Evolutionary conservation across 208 protist species (phyloP).

Genomic region (Kentomonas sorsogonicus): DNA sequence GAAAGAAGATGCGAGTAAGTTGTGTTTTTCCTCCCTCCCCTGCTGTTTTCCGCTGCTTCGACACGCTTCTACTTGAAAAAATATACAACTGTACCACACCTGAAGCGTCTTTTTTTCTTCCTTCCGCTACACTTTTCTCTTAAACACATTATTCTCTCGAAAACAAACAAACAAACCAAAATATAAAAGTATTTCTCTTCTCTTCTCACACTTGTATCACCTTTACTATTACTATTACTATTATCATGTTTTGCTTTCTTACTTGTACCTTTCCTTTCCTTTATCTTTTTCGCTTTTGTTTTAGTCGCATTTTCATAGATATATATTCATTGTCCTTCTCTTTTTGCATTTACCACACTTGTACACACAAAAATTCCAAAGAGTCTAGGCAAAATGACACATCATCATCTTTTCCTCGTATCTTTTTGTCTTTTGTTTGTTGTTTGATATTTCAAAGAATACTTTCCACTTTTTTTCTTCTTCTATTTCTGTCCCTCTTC

Average conservation of each 20-base stretch:
- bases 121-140: not conserved
- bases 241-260: constrained; percentile 12
- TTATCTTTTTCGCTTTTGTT: constrained; percentile 16
- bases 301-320: not conserved
- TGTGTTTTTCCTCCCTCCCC: not conserved
- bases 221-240: not conserved
- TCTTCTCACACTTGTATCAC: not conserved
- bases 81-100: constrained; percentile 1
- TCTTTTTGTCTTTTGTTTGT: constrained; percentile 15
- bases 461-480: constrained; percentile 8
- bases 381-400: no score
- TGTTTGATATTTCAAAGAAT: constrained; percentile 11
- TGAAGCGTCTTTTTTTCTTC: constrained; percentile 5
- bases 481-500: constrained; percentile 16
- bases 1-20: constrained; percentile 1
- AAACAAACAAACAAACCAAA: constrained; percentile 5
- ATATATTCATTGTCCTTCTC: not conserved
- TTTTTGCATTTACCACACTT: not conserved
- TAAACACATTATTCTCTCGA: not conserved
- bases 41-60: no score
- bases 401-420: no score
- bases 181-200: constrained; percentile 3
- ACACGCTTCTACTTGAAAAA: constrained; percentile 8
- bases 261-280: no score
- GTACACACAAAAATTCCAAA: not conserved